phyloP scores from a whole-genome alignment of 164 flowering plant species.

The Vitis riparia region DNA sequence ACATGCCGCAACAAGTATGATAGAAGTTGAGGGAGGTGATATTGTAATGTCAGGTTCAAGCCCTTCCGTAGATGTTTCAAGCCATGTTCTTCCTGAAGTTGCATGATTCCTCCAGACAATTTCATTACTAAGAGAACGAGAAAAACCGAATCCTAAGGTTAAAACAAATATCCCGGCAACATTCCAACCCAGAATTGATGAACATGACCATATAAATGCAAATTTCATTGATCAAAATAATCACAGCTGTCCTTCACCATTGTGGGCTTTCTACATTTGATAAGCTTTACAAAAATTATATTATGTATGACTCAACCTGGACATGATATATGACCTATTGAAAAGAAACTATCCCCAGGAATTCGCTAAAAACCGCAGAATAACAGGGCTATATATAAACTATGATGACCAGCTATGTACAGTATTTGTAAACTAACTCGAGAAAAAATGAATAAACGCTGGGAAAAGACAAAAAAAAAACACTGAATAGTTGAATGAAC shows the following conservation, averaged over 20 bases:
- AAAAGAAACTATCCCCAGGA: slow-evolving; percentile 22
- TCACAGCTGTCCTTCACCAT: slow-evolving; percentile 4
- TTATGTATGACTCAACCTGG: not conserved
- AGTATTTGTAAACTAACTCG: not conserved
- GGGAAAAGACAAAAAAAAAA: not conserved
- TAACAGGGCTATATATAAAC: slow-evolving; percentile 17
- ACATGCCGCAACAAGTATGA: too few relatives aligned
- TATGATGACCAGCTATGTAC: slow-evolving; percentile 11
- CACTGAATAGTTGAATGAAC: not conserved
- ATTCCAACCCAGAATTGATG: not conserved
- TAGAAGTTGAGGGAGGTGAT: too few relatives aligned
- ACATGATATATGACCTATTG: slow-evolving; percentile 17
- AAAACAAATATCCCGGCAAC: too few relatives aligned
- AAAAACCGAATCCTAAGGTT: too few relatives aligned
- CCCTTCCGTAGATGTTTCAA: too few relatives aligned
- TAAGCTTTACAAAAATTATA: slow-evolving; percentile 14
- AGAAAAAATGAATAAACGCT: not conserved
- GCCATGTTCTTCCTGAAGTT: too few relatives aligned
- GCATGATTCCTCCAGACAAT: too few relatives aligned
- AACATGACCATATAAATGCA: not conserved
- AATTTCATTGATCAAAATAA: slow-evolving; percentile 20
- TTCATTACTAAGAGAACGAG: too few relatives aligned
- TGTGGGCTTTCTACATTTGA: slow-evolving; percentile 17
- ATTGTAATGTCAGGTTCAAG: too few relatives aligned
- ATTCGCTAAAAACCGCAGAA: slow-evolving; percentile 42